These are phyloP conservation scores for Paramyrothecium sp. DNA, from an alignment of 2,329 filamentous ascomycete species.

Conservation along the genomic window DNA sequence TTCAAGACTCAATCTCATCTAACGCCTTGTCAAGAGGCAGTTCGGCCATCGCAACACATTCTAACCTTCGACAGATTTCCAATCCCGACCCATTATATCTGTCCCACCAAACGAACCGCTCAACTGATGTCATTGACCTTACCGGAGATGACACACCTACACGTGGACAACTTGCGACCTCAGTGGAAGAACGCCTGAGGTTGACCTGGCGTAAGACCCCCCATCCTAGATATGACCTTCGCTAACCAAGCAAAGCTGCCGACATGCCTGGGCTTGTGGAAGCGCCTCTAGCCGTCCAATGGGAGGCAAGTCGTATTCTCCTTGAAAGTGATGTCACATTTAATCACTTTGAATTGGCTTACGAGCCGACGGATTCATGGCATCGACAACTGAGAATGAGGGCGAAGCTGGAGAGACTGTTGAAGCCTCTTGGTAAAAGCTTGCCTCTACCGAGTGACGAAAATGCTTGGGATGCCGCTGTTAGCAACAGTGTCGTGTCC, in stretches of 20 bases:
- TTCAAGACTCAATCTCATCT: background rate
- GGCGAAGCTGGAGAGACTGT: slow-evolving; percentile 33
- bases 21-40: background rate
- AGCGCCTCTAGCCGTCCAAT: slow-evolving; percentile 48
- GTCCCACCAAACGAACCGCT: no score
- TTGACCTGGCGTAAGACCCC: slow-evolving; percentile 38
- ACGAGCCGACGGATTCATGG: slow-evolving; percentile 35
- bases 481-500: slow-evolving; percentile 24
- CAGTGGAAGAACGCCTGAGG: slow-evolving; percentile 26
- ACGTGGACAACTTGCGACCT: background rate
- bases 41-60: background rate
- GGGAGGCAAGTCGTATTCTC: slow-evolving; percentile 51
- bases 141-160: background rate
- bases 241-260: no score
- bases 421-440: slow-evolving; percentile 38
- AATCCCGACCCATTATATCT: no score
- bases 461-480: slow-evolving; percentile 44
- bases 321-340: slow-evolving; percentile 43
- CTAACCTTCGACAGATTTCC: no score
- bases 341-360: slow-evolving; percentile 28
- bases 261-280: slow-evolving; percentile 2
- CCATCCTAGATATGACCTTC: slow-evolving; percentile 26
- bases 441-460: slow-evolving; percentile 46
- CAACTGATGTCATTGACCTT: background rate
- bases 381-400: slow-evolving; percentile 43